Percentiles rank a stretch among this genome's conserved stretches.
Evolutionary conservation across 805 yeast genomes (phyloP).

Genomic region (Ogataea nakhonphanomensis): DNA sequence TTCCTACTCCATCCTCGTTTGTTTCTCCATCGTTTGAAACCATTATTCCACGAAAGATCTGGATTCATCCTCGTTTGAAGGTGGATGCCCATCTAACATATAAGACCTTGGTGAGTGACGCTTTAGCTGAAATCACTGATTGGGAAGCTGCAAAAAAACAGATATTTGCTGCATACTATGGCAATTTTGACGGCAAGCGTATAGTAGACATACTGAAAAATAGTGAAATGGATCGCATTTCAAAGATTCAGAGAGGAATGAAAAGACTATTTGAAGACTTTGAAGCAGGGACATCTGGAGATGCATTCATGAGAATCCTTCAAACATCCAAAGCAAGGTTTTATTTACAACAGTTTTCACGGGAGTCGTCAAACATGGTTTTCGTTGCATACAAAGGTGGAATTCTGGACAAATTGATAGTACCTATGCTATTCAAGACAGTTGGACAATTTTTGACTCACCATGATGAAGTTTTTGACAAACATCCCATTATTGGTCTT

Average conservation of each 20-base stretch:
- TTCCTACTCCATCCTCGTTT: background rate
- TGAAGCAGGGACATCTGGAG: conserved; percentile 4
- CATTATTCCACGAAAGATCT: conserved; percentile 27
- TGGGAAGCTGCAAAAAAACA: conserved; percentile 23
- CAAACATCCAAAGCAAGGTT: conserved; percentile 19
- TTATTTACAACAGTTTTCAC: conserved; percentile 26
- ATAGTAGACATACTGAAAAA: conserved; percentile 24
- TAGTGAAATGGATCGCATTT: conserved; percentile 1
- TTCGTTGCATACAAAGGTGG: conserved; percentile 23
- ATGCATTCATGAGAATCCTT: conserved; percentile 20
- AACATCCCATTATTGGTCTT: conserved; percentile 14
- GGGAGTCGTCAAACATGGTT: conserved; percentile 17
- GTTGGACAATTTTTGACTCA: conserved; percentile 25
- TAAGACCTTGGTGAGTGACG: conserved; percentile 25
- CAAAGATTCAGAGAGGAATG: conserved; percentile 7
- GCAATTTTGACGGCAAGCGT: conserved; percentile 14
- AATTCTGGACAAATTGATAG: conserved; percentile 23
- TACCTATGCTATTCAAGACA: conserved; percentile 24
- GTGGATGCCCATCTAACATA: conserved; percentile 32
- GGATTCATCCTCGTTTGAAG: conserved; percentile 34
- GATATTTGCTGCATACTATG: conserved; percentile 29
- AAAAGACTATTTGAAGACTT: conserved; percentile 19
- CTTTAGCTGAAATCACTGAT: conserved; percentile 16
- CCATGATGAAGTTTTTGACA: conserved; percentile 2
- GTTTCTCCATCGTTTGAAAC: conserved; percentile 1